Evolutionary conservation across 78 protist genomes (phyloP), one percentile per base, ranked within the genome.

Genomic region (Dictyostelium brefeldianum): DNA sequence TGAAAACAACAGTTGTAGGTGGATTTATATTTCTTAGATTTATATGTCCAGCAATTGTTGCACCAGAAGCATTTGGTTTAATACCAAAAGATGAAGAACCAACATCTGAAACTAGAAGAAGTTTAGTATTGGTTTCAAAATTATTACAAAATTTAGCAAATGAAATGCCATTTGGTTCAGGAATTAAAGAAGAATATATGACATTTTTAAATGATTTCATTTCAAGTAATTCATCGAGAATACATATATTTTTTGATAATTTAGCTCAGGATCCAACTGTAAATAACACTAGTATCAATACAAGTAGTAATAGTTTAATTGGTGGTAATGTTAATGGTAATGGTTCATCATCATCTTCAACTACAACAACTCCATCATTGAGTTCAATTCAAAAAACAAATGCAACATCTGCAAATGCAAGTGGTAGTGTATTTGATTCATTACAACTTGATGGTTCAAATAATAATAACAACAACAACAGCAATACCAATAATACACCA

Each of bases 11-110:
- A 29, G 91, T 83, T 5, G 51, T 83, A 18, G 91, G 91, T 18
- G 91, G 91, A 41, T 83, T 83, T 56, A 83, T 83, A 25, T 83
- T 83, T 73, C 15, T 83, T 10, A 29, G 91, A 59, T 83, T 41
- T 73, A 83, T 83, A 15, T 83, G 91, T 56, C 91, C 91, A 10
- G 91, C 91, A n/a, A 83, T 83, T n/a, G 91, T 83, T n/a, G 91
- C 91, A 73, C 91, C 91, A 29, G 91, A 83, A 41, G 81, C 77
- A 25, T 83, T 83, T 71, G 91, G 91, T 29, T 83, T 83, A 56
- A 83, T 71, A 54, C 75, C 75, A 12, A 67, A 41, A 67, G 48
- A 54, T 27, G 91, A 83, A 20, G 25, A 17, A 29, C 91, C 91
- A n/a, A 71, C 75, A 0, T 36, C 81, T 22, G 91, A 83, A 31